Base-by-base conservation (phyloP, 331 rosid species). In the Malus hybrid region DNA sequence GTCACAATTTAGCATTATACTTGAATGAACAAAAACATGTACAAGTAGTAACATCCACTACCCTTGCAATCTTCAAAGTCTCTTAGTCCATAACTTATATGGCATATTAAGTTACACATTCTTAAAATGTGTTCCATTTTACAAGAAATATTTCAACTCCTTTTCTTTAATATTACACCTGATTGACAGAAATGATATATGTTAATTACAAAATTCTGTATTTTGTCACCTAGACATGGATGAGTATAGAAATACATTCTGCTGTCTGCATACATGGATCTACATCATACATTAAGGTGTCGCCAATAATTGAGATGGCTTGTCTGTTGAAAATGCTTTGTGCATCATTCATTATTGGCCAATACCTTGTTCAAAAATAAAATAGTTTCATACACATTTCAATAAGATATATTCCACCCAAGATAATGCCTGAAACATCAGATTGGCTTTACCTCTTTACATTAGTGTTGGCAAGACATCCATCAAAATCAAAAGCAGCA, bases 401-500 rank as follows among this genome's bases (percentile, higher is more conserved):
- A 10, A 18, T 22, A 32, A 18, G 10, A 46, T 22, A 32, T 53
- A 61, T 72, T 22, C 29, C 19, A 33, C 48, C 26, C n/a, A 34
- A 10, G 19, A 63, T 28, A 76, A 63, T 44, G 52, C 61, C 53
- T 60, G 61, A 58, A 76, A 64, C 60, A 73, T 56, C n/a, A 62
- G 18, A 81, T 48, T 32, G 71, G 57, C 66, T 64, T 68, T 73
- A 90, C 99, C 77, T 90, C n/a, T 74, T 84, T 71, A 91, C 89
- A 33, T 76, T 82, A 74, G 96, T 94, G 6, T 85, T 88, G 32
- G 90, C 99, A 39, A 94, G 95, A 75, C 96, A 91, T 57, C 96
- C 97, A 82, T 94, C 97, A 80, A 94, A 94, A 90, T 94, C 99
- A 87, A 94, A 94, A 73, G 99, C 99, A 14, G 99, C 99, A 77